Base-by-base conservation (phyloP, 257 asterid genomes). In the Solanum etuberosum region DNA sequence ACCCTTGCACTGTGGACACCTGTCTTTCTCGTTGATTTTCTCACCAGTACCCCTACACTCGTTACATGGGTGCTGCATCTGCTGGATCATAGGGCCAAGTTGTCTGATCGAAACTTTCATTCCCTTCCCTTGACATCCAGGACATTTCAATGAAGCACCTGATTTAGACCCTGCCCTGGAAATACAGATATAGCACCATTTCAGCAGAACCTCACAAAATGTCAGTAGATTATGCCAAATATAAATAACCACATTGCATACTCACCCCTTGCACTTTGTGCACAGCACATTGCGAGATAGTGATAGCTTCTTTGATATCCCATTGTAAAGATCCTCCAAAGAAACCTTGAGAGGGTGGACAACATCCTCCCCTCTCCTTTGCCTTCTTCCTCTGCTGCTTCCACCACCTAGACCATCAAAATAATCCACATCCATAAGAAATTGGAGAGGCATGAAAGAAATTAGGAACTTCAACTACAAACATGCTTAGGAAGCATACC, bases 321-420 rank as follows among this genome's bases (percentile, higher is more conserved):
- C 90, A 76, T 77, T 88, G 83, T 85, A 88, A 9, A 88, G 83
- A 78, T 88, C 90, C 43, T 88, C 90, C 88, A 88, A 85, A 77
- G 90, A 88, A 3, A 88, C 90, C 87, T 88, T 88, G 38, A 88
- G 82, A 31, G 90, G 73, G 82, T 88, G 90, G 57, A 88, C 83
- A 21, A 88, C 90, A 88, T 88, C 90, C 86, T 88, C 90, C 25
- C 90, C 90, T 57, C 84, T 74, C 85, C 89, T 87, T 65, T 88
- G 88, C 86, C 88, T 65, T 77, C 90, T 74, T 38, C 88, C 90
- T 77, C 90, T 88, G 70, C 88, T 85, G 51, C 88, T 88, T 61
- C 90, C 90, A 63, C 88, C 90, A 42, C 88, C 90, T 87, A 51
- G 48, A 48, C 65, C 59, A 43, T 32, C 40, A 67, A 34, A 37